Base-by-base conservation (phyloP, 495 filamentous ascomycete species). In the Penicillium parvum region DNA sequence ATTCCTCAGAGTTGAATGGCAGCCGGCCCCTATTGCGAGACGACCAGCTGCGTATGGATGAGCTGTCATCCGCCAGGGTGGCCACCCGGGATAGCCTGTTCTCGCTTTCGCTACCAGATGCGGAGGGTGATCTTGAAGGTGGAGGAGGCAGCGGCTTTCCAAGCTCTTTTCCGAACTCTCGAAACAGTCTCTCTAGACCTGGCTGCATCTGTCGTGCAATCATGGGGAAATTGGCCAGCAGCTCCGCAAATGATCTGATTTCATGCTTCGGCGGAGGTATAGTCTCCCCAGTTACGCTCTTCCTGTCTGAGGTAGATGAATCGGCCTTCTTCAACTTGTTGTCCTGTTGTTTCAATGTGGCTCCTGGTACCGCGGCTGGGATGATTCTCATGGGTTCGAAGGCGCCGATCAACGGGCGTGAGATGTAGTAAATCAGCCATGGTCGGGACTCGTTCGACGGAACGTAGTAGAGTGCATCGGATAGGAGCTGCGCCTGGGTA, bases 341-440 rank as follows among this genome's bases (percentile, higher is more conserved):
- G 28, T n/a, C 12, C 5, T 7, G n/a, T 14, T 14, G 12, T 15
- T 14, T 30, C 12, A 15, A 15, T 1, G 12, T 30, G 4, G 64
- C 66, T 30, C 69, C 66, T 8, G 74, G 70, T 7, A 84, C 69
- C 5, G 77, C 58, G 8, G 83, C 85, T 6, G 77, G 79, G 5
- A 73, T 63, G 23, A 87, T 76, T 54, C 76, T 84, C 32, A 82
- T 75, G 20, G 86, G 76, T 42, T 95, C 90, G 66, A 81, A 86
- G 0, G 79, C 78, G 11, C 94, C 94, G 19, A 96, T 73, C 41
- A 99, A 65, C n/a, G 94, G 94, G 25, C 81, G 81, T 11, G 90
- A 95, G 40, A 99, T 94, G 63, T 89, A 97, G 74, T 99, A 97
- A 39, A 99, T 79, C 25, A 99, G 79, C 85, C 94, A 99, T 77